Percentiles rank a stretch among this genome's conserved stretches.
These are phyloP conservation scores for Peronospora farinosa DNA, from an alignment of 352 stramenopile species.

Conservation along the genomic window DNA sequence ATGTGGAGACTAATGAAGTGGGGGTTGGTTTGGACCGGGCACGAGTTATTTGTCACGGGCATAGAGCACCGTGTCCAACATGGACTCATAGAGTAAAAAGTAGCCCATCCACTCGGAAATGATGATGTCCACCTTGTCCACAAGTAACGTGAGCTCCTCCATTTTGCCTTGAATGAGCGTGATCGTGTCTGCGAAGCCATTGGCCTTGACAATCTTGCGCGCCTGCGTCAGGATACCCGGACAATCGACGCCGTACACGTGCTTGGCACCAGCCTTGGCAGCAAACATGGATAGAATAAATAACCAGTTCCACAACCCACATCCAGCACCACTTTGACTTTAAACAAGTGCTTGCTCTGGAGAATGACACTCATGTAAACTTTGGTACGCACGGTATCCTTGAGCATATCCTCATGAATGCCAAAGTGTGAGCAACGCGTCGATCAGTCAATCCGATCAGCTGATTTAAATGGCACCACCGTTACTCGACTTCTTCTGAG, in stretches of 20 bases:
- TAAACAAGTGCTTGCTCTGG: slow-evolving; percentile 94
- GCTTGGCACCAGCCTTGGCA: slow-evolving; percentile 86
- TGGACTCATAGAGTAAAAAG: slow-evolving; percentile 96
- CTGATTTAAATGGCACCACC: slow-evolving; percentile 83
- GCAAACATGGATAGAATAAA: slow-evolving; percentile 98
- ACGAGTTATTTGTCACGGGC: slow-evolving; percentile 95
- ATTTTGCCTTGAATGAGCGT: slow-evolving; percentile 94
- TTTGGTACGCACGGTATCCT: slow-evolving; percentile 94
- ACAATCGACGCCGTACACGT: slow-evolving; percentile 94
- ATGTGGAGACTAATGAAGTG: background rate
- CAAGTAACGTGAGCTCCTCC: slow-evolving; percentile 87
- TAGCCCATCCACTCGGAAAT: slow-evolving; percentile 99
- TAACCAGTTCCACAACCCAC: slow-evolving; percentile 95
- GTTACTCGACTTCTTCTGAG: slow-evolving; percentile 87
- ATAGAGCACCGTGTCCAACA: slow-evolving; percentile 95
- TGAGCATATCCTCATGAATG: slow-evolving; percentile 99
- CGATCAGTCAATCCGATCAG: slow-evolving; percentile 19
- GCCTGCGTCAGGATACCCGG: slow-evolving; percentile 92
- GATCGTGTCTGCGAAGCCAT: slow-evolving; percentile 91
- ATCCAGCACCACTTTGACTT: slow-evolving; percentile 95
- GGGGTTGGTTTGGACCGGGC: slow-evolving; percentile 27
- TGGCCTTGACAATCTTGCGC: slow-evolving; percentile 90
- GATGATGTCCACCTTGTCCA: slow-evolving; percentile 94
- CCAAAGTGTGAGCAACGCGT: slow-evolving; percentile 92
- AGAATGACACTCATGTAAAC: slow-evolving; percentile 97